Evolutionary conservation across 441 rosid species (phyloP), one percentile per base, ranked within the genome.

Genomic region (Mallotus japonicus): DNA sequence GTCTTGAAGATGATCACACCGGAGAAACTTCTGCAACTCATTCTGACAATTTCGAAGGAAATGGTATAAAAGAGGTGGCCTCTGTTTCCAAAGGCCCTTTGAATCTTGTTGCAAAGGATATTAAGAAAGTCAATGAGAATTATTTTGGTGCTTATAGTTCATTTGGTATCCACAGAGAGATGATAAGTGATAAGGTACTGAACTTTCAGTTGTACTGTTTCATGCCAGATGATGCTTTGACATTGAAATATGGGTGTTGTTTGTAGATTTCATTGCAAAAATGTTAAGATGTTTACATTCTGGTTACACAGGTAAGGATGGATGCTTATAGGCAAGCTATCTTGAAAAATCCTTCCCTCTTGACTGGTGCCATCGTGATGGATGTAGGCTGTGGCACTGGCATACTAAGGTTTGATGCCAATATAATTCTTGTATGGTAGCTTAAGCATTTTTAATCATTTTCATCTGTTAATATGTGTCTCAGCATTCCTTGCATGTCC

Each of bases 311-410:
- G 99, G 88, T 87, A 55, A 86, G 99, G 77, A 95, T 89, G 62
- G 93, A 91, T 53, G 90, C 96, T 11, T 95, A 95, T 76, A 67
- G 89, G 71, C 87, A 87, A 82, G 97, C 99, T 73, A 72, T 95
- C 76, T 72, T 92, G 87, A 81, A 87, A 81, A 91, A 95, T 79
- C 92, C 92, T 62, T 86, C 91, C 70, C 92, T 92, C 75, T 73
- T 92, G 69, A 77, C 59, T 60, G 92, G 83, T 81, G 88, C 94
- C 49, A 88, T 87, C 80, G 97, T 91, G 19, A 95, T 95, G 97
- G 99, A 92, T 86, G 93, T 92, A 73, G 99, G 99, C 66, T 95
- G 96, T 83, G 99, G 99, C 66, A 95, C 97, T 58, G 99, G 99
- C 75, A 84, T 92, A 75, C 76, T 95, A 75, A 95, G 99, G 99